Evolutionary conservation across 306 rosid species (phyloP).

Genomic region (Lagenaria siceraria): DNA sequence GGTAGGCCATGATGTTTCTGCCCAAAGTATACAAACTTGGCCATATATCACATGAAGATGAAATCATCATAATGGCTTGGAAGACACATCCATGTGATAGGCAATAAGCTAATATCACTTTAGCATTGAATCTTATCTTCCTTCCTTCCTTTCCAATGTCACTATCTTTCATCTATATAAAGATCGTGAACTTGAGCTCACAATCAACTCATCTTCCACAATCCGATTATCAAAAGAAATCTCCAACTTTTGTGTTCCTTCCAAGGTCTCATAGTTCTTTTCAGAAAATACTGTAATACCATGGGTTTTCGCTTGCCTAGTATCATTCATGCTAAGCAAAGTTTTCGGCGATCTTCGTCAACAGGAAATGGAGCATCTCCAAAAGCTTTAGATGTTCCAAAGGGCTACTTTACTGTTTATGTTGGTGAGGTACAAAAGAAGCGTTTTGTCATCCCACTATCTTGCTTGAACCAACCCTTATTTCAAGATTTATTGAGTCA

Average conservation of each 20-base stretch:
- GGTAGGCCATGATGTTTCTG: not conserved
- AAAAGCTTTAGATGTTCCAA: not conserved
- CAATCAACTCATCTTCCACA: slow-evolving; percentile 5
- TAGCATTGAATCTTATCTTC: not conserved
- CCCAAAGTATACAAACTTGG: not conserved
- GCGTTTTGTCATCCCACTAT: slow-evolving; percentile 14
- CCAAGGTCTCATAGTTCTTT: not conserved
- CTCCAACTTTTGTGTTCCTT: not conserved
- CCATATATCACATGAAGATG: not conserved
- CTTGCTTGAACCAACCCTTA: slow-evolving; percentile 28
- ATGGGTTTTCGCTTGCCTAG: slow-evolving; percentile 6
- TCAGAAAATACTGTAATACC: not conserved
- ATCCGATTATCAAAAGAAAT: not conserved
- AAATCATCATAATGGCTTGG: not conserved
- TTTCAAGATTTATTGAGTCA: slow-evolving; percentile 18
- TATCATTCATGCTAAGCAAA: not conserved
- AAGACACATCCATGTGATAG: slow-evolving; percentile 24
- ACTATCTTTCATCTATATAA: slow-evolving; percentile 18
- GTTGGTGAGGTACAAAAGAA: slow-evolving; percentile 4
- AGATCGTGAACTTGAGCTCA: not conserved
- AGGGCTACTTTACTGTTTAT: not conserved
- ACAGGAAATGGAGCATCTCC: not conserved
- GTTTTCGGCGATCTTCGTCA: slow-evolving; percentile 8
- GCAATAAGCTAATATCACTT: not conserved
- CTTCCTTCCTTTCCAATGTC: not conserved